Evolutionary conservation across 345 rosid species (phyloP), one percentile per base, ranked within the genome.

Genomic region (Pistacia integerrima): DNA sequence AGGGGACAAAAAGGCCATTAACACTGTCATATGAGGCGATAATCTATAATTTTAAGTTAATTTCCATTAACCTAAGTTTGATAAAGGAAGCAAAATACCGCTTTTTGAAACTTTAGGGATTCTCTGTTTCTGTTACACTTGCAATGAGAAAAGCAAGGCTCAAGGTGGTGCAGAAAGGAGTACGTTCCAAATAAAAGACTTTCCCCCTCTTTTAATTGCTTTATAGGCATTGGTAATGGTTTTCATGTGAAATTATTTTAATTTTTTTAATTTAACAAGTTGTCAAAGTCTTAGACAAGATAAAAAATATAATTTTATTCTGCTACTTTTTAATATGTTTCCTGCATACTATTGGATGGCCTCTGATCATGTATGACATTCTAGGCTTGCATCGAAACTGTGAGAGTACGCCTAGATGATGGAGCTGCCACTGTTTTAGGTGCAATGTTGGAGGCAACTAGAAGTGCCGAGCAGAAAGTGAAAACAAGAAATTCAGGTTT

Each of bases 371-470:
- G 51, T 74, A 59, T 41, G 49, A 20, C 46, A 48, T 73, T 80
- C 1, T 75, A 91, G 96, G 90, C 85, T 30, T 89, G 92, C 82
- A 78, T 91, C 67, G 97, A 93, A 84, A 80, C 78, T 82, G 88
- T 89, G 70, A 91, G 88, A 86, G 88, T 81, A 28, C 81, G 86
- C 44, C 66, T 79, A 61, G 98, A 90, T 84, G 94, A 89, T 79
- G 89, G 79, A 82, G 92, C 93, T 81, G 90, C 91, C 74, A 87
- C 73, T 80, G 93, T 93, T 68, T 63, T 92, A 74, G 80, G 82
- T 83, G 91, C 98, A 77, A 92, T 96, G 97, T 79, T 96, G 63
- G 90, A 86, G 76, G 92, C 91, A 73, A 86, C 91, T 68, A 93
- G 90, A 83, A 72, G 81, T 63, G 85, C 85, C 77, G 98, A 91